Evolutionary conservation across 139 green algal species (phyloP), one percentile per base, ranked within the genome.

Genomic region (Picochlorum costavermella): DNA sequence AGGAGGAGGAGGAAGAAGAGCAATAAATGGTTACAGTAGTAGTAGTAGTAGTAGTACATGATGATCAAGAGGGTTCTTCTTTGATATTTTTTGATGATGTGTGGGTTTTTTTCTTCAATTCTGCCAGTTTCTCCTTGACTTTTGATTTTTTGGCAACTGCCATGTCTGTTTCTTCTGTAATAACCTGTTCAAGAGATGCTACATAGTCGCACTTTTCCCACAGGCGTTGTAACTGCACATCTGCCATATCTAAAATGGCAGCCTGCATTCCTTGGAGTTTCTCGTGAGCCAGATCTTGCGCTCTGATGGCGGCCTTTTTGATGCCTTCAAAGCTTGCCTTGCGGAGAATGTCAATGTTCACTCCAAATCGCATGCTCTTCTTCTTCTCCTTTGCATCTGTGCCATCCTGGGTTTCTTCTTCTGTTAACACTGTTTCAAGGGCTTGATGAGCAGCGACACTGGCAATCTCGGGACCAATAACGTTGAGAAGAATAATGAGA

Each of bases 381-480:
- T 40, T 59, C 37, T 75, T 10, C 2, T 53, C 46, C 20, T 30
- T 14, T n/a, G 25, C 20, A 33, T 59, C 49, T 49, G 49, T 2
- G 76, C 14, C 8, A 61, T 55, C 40, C 28, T 49, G 25, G 5
- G 55, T 55, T 9, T 43, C 36, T 26, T 92, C 87, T 40, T 83
- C 76, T 36, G 84, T 72, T 3, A 50, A 57, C 2, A 96, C 68
- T 51, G 84, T 82, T 55, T 90, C 75, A 26, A 97, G 72, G 5
- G 92, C 92, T 3, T 73, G 58, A 48, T 92, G 70, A 2, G 91
- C 92, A 11, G 91, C 87, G 3, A 86, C 87, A 36, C 87, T 82
- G 1, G 86, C 92, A 43, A 97, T 83, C 40, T 72, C 73, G 6
- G 90, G 87, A 5, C 86, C 82, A 58, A 96, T 75, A 65, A 92